Base-by-base conservation (phyloP, 1,139 yeast genomes). In the Hemisphaericaspora xylofermentans region DNA sequence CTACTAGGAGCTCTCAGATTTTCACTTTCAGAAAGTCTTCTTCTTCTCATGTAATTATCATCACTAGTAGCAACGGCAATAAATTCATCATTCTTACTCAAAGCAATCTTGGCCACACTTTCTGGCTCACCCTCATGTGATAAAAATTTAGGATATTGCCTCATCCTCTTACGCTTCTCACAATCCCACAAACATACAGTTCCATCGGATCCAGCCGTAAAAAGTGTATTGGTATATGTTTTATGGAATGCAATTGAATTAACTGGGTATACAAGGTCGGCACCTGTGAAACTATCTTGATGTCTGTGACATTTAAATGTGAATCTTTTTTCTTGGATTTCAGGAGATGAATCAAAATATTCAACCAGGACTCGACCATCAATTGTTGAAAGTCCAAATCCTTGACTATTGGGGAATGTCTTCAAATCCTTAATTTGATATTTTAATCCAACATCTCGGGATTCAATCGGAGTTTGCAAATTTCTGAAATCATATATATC, bases 301-400 rank as follows among this genome's bases (percentile, higher is more conserved):
- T 51, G 47, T 28, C 96, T 66, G 59, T 91, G 97, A 50, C 96
- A 86, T 54, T 88, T 82, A 69, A 89, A 91, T 0, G 96, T 95
- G 59, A 83, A 91, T 43, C 80, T 75, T 41, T 71, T 57, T 12
- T 51, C 50, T 47, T 80, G 83, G 0, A 61, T 60, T 16, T 66
- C 68, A 1, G 76, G 74, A 0, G 74, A 58, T 2, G 76, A 70
- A 42, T 83, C 79, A 44, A 82, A 79, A 55, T 76, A 84, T 50
- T 88, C 96, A 30, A 91, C 77, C 0, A 95, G 84, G 0, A 88
- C 93, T 35, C 96, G 68, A 0, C 97, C 97, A 52, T 89, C 97
- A 12, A 88, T 74, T 2, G 95, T 84, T n/a, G 91, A 73, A 31
- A 84, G 76, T 0, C 87, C 89, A 58, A 81, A 88, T 0, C 95